A percentile compares a stretch with the other conserved stretches of the same genome.
phyloP scores from a whole-genome alignment of 2,329 filamentous ascomycete genomes.

The Botrytis galanthina region DNA sequence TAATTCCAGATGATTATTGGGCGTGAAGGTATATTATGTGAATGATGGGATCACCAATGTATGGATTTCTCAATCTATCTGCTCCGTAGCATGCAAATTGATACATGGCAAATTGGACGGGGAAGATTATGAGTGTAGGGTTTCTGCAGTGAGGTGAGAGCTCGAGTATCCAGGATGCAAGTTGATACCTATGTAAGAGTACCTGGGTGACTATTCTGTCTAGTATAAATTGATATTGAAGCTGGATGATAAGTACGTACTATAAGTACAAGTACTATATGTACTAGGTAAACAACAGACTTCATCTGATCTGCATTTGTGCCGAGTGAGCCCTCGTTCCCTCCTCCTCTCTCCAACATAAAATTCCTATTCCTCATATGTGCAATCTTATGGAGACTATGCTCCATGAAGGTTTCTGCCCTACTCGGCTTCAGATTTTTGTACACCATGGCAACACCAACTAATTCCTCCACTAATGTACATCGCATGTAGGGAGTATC shows the following conservation, averaged over 20 bases:
- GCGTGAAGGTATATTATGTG: not conserved
- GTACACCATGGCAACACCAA: constrained; percentile 15
- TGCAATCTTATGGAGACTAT: constrained; percentile 16
- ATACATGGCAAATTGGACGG: not conserved
- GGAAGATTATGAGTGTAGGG: not conserved
- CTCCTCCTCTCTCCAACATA: not conserved
- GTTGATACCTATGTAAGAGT: not conserved
- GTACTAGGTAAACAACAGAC: too few species aligned
- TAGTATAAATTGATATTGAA: not conserved
- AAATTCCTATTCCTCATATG: not conserved
- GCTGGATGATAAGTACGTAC: not conserved
- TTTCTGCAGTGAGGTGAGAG: not conserved
- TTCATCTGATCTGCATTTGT: not conserved
- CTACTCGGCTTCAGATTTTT: constrained; percentile 13
- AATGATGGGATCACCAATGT: not conserved
- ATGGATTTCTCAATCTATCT: not conserved
- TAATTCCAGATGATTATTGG: not conserved
- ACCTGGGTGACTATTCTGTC: not conserved
- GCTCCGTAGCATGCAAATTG: not conserved
- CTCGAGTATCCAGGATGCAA: not conserved
- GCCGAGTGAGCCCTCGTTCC: not conserved
- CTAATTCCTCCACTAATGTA: constrained; percentile 1
- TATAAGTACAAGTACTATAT: too few species aligned
- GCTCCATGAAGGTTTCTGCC: constrained; percentile 10
- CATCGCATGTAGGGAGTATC: not conserved